Evolutionary conservation across 805 yeast genomes (phyloP), one percentile per base, ranked within the genome.

Genomic region (Schizosaccharomyces japonicus): DNA sequence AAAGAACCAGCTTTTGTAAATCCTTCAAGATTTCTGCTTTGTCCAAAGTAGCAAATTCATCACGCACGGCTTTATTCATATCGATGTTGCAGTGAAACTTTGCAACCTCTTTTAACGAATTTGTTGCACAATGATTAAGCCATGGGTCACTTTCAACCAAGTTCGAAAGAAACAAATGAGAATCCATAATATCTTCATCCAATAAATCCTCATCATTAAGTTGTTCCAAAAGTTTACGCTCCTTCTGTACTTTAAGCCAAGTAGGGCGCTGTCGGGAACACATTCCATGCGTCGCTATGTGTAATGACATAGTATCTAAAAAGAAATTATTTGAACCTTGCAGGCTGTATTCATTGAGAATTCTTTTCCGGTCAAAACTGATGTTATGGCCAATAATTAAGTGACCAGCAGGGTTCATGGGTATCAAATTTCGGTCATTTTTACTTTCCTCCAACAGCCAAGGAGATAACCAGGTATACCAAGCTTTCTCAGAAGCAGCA

Each of bases 401-500:
- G 52, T 75, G 76, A 5, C 70, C 67, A 6, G 57, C 40, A 2
- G 58, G 57, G 51, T 80, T 74, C 58, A 87, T 58, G 0, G 96
- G 95, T 0, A 92, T 73, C 48, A 92, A 61, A 54, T 83, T 93
- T 5, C 56, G 49, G 27, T 48, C 50, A 28, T 76, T 70, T 17
- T 65, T 63, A 2, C 74, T 62, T 45, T 72, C 75, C 2, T 70
- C 71, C 1, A 79, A 68, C 19, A 90, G 59, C 58, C 70, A 76
- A 0, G 99, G 98, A 0, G 94, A 83, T 6, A 83, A 76, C 99
- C 99, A 90, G 0, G 77, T 75, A 57, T 85, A 90, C 94, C 95
- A 84, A 0, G 94, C 93, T 7, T 69, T 65, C 0, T 67, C 58
- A 0, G 94, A 75, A 1, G 69, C 76, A 8, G 94, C 93, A 0